A percentile compares a stretch with the other conserved stretches of the same genome.
These are phyloP conservation scores for Cystobasidium slooffiae DNA, from an alignment of 1,284 basidiomycete species.

Conservation along the genomic window DNA sequence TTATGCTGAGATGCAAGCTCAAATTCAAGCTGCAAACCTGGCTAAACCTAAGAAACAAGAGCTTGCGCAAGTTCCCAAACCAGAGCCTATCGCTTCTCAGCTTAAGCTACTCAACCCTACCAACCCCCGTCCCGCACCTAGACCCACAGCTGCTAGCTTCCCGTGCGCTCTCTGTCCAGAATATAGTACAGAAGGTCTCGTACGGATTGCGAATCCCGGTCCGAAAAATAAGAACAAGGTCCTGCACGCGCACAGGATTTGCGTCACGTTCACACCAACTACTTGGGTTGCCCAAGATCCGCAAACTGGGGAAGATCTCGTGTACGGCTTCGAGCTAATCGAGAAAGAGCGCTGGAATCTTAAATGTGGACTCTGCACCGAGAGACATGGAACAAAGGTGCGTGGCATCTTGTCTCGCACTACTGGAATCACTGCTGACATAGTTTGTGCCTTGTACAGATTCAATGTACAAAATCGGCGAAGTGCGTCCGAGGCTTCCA, in stretches of 20 bases:
- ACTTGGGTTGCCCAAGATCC: slow-evolving; percentile 52
- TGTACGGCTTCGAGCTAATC: slow-evolving; percentile 81
- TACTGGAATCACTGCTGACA: slow-evolving; percentile 35
- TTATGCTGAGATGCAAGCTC: slow-evolving; percentile 28
- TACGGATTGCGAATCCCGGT: slow-evolving; percentile 47
- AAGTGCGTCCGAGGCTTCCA: slow-evolving; percentile 84
- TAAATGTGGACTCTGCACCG: slow-evolving; percentile 62
- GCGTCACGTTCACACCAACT: slow-evolving; percentile 46
- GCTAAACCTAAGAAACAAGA: slow-evolving; percentile 1
- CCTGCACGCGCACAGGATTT: slow-evolving; percentile 56
- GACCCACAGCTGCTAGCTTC: slow-evolving; percentile 30
- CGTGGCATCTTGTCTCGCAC: not conserved
- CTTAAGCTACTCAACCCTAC: not conserved
- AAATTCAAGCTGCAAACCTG: slow-evolving; percentile 10
- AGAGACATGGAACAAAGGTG: slow-evolving; percentile 42
- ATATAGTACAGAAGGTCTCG: slow-evolving; percentile 48
- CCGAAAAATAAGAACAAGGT: slow-evolving; percentile 46
- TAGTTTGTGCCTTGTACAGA: not conserved
- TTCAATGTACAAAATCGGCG: slow-evolving; percentile 54
- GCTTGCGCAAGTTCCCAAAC: slow-evolving; percentile 4
- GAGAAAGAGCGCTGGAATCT: slow-evolving; percentile 87
- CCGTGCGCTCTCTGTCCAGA: slow-evolving; percentile 58
- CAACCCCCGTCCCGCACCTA: not conserved
- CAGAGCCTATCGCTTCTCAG: not conserved
- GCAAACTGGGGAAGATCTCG: slow-evolving; percentile 60